Evolutionary conservation across 164 flowering plant genomes (phyloP), one percentile per base, ranked within the genome.

Genomic region (Vitis labrusca): DNA sequence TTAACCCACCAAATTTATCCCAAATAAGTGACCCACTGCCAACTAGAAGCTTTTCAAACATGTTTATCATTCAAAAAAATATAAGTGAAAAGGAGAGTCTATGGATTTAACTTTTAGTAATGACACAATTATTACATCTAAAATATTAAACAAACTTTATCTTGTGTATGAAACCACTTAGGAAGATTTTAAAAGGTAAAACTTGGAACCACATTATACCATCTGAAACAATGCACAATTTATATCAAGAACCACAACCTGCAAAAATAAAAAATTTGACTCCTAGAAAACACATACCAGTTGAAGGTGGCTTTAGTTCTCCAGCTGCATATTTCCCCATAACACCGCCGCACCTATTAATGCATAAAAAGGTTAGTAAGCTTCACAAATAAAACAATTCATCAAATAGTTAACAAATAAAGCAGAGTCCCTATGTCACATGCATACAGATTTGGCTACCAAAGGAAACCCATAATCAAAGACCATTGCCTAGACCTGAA

Each of bases 321-420:
- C 93, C 95, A 75, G 91, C 93, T 55, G 95, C 94, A 84, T 94
- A 94, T 77, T 85, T 89, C 32, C 98, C 98, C 97, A 94, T 85
- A 52, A 94, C 97, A 37, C 98, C 98, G 69, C 97, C 90, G 76
- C 98, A 92, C 98, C 98, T 94, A 79, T 66, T 55, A 49, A 72
- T 61, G 50, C 56, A 77, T 8, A 5, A 60, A 68, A 61, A 47
- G 2, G 53, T 30, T 64, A 15, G 50, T 73, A 27, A 70, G 74
- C 57, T 60, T 32, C 50, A 59, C 54, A 44, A 65, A 27, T 67
- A 63, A 59, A 64, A 47, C 66, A 54, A 54, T 15, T 15, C 64
- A 37, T 15, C 13, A 15, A 61, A 11, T 27, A 47, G 64, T 61
- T 37, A 1, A 6, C 56, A 53, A n/a, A 53, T 13, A 11, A n/a